Evolutionary conservation across 2,329 filamentous ascomycete genomes (phyloP).

Genomic region (Akanthomyces lecanii): DNA sequence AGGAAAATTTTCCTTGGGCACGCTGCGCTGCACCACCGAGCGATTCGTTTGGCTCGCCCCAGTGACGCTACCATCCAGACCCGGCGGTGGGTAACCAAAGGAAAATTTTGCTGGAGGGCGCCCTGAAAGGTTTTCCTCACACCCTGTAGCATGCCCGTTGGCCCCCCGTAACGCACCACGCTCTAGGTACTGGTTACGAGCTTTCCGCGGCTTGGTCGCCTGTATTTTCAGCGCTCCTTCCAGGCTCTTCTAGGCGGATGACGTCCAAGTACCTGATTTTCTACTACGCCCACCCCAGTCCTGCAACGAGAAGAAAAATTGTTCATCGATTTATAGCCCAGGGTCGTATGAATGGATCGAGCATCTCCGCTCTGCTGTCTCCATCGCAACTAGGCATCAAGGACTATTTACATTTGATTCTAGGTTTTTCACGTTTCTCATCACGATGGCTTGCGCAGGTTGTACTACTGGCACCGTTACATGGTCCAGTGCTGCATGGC

Average conservation of each 20-base stretch:
- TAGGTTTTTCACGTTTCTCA: background rate
- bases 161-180: background rate
- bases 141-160: background rate
- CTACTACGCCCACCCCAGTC: background rate
- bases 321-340: constrained; percentile 9
- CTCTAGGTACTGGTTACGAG: too few relatives aligned
- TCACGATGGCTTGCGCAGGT: constrained; percentile 2
- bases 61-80: background rate
- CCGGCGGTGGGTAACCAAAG: too few relatives aligned
- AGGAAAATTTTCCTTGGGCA: background rate
- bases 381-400: background rate
- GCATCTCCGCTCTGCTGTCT: constrained; percentile 3
- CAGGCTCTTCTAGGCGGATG: background rate
- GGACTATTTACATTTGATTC: background rate
- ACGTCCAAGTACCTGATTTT: constrained; percentile 6
- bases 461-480: background rate
- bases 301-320: background rate
- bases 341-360: constrained; percentile 14
- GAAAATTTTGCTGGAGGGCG: background rate
- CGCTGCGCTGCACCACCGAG: background rate
- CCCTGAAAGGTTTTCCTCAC: background rate
- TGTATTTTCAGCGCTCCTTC: background rate
- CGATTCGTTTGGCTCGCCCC: background rate
- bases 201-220: background rate
- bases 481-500: background rate